A percentile compares a stretch with the other conserved stretches of the same genome.
phyloP scores from a whole-genome alignment of 1,139 yeast genomes.

The Geotrichum candidum region DNA sequence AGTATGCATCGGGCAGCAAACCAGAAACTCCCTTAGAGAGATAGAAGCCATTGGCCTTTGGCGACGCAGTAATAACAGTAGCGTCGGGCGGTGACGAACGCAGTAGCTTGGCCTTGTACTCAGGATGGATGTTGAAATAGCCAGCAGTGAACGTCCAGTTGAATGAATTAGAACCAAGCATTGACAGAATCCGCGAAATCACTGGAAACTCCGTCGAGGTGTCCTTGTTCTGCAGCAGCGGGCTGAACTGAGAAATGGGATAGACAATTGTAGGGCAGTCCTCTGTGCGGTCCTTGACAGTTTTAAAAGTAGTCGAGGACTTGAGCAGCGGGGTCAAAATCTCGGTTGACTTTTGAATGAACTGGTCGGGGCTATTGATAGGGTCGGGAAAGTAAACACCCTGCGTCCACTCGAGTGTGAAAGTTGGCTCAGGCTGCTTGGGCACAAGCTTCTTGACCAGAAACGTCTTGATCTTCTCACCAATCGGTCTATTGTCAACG shows the following conservation, averaged over 20 bases:
- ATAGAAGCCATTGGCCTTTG: conserved; percentile 86
- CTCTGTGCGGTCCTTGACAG: conserved; percentile 4
- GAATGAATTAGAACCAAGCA: conserved; percentile 47
- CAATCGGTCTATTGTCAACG: background rate
- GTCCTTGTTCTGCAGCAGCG: conserved; percentile 53
- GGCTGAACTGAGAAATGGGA: conserved; percentile 89
- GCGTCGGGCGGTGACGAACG: conserved; percentile 45
- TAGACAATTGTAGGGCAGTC: conserved; percentile 48
- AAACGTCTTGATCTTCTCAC: conserved; percentile 7
- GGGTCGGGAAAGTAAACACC: conserved; percentile 73
- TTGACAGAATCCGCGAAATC: conserved; percentile 53
- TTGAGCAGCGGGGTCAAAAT: conserved; percentile 51
- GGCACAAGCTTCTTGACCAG: conserved; percentile 3
- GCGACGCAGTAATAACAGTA: conserved; percentile 88
- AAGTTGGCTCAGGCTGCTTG: conserved; percentile 27
- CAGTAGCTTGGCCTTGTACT: conserved; percentile 56
- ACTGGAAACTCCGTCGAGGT: conserved; percentile 78
- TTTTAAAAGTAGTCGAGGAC: conserved; percentile 13
- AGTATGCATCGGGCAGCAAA: conserved; percentile 80
- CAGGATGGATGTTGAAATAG: conserved; percentile 84
- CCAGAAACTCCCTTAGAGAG: conserved; percentile 77
- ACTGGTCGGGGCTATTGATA: conserved; percentile 49
- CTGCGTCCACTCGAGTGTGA: conserved; percentile 65
- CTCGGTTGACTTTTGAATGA: conserved; percentile 53
- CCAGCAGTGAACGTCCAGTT: conserved; percentile 95